Conservation (phyloP, 495 filamentous ascomycete genomes). For the Margaritispora aquatica region DNA sequence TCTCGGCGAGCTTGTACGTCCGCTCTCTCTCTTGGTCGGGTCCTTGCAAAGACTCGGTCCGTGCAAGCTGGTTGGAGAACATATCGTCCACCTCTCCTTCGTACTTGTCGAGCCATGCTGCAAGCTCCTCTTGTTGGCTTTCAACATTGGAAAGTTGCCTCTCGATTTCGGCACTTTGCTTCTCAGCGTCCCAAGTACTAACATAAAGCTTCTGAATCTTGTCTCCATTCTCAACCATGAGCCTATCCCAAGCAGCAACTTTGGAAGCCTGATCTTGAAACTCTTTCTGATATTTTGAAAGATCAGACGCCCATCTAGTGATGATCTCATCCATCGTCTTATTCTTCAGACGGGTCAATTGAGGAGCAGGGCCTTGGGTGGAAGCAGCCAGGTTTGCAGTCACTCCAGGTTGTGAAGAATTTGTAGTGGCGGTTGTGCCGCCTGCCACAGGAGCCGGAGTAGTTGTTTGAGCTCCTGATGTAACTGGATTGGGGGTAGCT, state of each 20-base stretch:
- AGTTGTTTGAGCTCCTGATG: conserved; percentile 3
- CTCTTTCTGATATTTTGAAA: conserved; percentile 91
- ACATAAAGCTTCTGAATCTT: conserved; percentile 87
- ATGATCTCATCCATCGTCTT: conserved; percentile 99
- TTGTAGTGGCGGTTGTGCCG: conserved; percentile 1
- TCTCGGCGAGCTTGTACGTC: conserved; percentile 90
- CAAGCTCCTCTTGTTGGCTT: conserved; percentile 84
- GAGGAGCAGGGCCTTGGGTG: conserved; percentile 70
- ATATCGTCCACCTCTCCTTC: conserved; percentile 84
- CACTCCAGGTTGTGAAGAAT: conserved; percentile 1
- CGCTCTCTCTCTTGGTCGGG: conserved; percentile 92
- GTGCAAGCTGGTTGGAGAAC: conserved; percentile 59
- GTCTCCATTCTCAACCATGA: conserved; percentile 84
- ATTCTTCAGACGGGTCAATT: conserved; percentile 85
- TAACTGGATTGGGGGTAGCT: neutral
- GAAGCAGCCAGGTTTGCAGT: conserved; percentile 39
- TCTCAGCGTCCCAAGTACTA: conserved; percentile 83
- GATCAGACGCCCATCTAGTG: conserved; percentile 92
- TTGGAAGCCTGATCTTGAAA: conserved; percentile 85
- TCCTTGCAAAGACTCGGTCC: conserved; percentile 66
- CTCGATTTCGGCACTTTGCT: conserved; percentile 85
- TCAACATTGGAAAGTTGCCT: conserved; percentile 83
- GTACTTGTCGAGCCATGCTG: conserved; percentile 77
- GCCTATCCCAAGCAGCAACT: conserved; percentile 83
- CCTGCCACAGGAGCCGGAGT: conserved; percentile 3